Conservation (phyloP, 306 rosid species). For the Abrus pulchellus region DNA sequence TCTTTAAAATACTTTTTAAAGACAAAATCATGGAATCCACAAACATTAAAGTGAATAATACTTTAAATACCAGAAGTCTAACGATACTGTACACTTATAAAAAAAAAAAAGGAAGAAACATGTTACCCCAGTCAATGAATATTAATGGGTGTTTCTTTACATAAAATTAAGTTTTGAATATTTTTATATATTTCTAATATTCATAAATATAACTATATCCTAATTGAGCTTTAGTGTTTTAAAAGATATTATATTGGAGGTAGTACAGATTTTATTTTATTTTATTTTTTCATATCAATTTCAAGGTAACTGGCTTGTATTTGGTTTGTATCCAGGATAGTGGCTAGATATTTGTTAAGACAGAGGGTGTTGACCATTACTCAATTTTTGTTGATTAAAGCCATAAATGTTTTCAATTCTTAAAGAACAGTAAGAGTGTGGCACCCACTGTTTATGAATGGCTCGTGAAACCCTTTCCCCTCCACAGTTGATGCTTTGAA, state of each 20-base stretch:
- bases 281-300: background rate
- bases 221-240: background rate
- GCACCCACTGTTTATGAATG: slow-evolving; percentile 34
- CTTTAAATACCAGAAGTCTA: too few relatives aligned
- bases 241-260: background rate
- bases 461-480: slow-evolving; percentile 45
- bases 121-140: background rate
- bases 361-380: slow-evolving; percentile 32
- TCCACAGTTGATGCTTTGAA: slow-evolving; percentile 30
- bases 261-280: background rate
- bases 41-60: too few relatives aligned
- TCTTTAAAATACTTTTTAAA: too few relatives aligned
- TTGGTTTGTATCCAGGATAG: background rate
- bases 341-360: background rate
- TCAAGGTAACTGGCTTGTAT: background rate
- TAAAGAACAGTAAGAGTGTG: slow-evolving; percentile 31
- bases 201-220: background rate
- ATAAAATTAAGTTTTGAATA: background rate
- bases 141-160: background rate
- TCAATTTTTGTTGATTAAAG: background rate
- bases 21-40: too few relatives aligned
- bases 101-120: too few relatives aligned
- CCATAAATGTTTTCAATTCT: slow-evolving; percentile 28
- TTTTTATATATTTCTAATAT: background rate
- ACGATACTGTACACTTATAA: too few relatives aligned